A percentile compares a stretch with the other conserved stretches of the same genome.
Evolutionary conservation across 2,329 filamentous ascomycete species (phyloP).

Genomic region (Chaetomiaceae sp.): DNA sequence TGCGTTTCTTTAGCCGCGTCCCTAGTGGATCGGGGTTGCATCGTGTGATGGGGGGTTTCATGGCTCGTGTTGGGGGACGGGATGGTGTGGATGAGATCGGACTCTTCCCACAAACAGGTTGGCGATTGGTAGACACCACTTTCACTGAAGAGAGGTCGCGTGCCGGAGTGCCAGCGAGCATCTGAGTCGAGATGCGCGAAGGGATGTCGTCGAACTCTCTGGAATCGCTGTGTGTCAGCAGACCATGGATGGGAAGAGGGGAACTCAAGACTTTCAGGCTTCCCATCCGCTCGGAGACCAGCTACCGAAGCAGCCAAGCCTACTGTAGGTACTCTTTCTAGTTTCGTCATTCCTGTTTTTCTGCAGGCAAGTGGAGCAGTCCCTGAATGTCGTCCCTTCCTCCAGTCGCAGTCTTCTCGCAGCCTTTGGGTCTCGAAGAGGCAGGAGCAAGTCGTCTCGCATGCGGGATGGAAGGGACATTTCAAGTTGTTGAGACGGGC

Average conservation of each 20-base stretch:
- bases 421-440: no score
- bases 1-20: neutral
- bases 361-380: neutral
- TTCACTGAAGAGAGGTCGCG: neutral
- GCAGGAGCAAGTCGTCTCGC: neutral
- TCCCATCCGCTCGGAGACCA: no score
- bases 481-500: no score
- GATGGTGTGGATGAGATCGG: neutral
- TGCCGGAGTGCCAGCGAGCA: no score
- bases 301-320: no score
- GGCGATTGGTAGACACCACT: constrained; percentile 1
- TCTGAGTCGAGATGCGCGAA: no score
- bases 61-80: neutral
- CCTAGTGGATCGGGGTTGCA: neutral
- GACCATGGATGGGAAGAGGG: no score
- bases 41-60: neutral
- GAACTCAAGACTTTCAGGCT: no score
- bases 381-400: neutral
- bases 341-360: neutral
- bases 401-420: no score
- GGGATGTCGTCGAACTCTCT: no score
- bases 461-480: neutral
- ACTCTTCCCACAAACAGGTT: constrained; percentile 4
- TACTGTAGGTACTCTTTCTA: no score
- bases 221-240: no score